Base-by-base conservation (phyloP, 1,284 basidiomycete genomes). In the Heterobasidion irregulare region DNA sequence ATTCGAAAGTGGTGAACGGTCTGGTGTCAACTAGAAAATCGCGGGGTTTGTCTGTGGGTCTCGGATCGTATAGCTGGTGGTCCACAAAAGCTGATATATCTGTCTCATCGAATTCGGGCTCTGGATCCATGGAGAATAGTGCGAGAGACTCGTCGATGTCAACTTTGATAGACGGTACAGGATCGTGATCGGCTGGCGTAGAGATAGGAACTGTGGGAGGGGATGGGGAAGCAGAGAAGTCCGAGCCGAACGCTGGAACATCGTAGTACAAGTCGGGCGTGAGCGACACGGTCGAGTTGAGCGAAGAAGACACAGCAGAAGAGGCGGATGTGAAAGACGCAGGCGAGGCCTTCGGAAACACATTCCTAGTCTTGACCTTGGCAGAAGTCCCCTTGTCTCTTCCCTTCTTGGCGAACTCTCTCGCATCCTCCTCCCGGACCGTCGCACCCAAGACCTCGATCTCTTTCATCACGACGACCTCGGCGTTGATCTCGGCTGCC, bases 401-500 rank as follows among this genome's bases (percentile, higher is more conserved):
- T 32, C 46, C 46, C 34, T 68, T 66, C 66, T 77, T 68, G 60
- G 73, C 58, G 58, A 68, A 55, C 32, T 60, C 51, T 19, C 50
- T 49, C 16, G 59, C 56, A 38, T 57, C 55, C 26, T 53, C 53
- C 10, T 33, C 53, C 2, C 54, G 41, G 12, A 43, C 36, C 12
- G 50, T 52, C 18, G 48, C 19, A 15, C 44, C 57, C 26, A 53
- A 48, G 0, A 91, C 82, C 62, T 88, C 85, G 33, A 95, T 84
- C 66, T 94, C 90, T 68, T 90, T 91, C 16, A 93, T 85, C 15
- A 95, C 82, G 48, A 93, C 83, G 52, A 95, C 90, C 32, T 88
- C 90, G 0, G 90, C 94, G 2, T 92, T 93, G 35, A 97, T 87
- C 64, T 95, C 92, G 9, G 85, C 83, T 0, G 94, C 93, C 94